phyloP scores from a whole-genome alignment of 805 yeast species.

The Trichomonascus vanleenenianus region DNA sequence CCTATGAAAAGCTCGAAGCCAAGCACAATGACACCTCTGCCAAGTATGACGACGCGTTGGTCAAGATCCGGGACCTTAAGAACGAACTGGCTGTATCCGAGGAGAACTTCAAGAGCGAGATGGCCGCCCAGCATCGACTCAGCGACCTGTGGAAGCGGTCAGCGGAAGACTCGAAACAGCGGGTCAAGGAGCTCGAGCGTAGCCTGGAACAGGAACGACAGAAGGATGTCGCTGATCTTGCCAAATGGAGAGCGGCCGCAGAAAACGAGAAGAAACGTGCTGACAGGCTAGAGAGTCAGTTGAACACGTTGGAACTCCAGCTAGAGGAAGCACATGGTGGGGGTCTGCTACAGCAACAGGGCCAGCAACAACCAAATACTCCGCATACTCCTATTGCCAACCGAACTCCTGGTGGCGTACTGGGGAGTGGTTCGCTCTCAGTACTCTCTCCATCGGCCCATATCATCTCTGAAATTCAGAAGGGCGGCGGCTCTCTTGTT shows the following conservation, averaged over 20 bases:
- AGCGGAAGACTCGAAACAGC: slow-evolving; percentile 41
- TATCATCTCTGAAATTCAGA: slow-evolving; percentile 38
- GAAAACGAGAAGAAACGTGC: slow-evolving; percentile 32
- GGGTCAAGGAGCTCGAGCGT: slow-evolving; percentile 48
- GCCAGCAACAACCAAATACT: slow-evolving; percentile 3
- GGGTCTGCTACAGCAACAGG: slow-evolving; percentile 12
- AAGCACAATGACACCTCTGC: slow-evolving; percentile 33
- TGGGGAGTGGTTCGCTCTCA: slow-evolving; percentile 15
- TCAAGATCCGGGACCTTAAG: slow-evolving; percentile 40
- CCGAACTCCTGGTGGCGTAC: slow-evolving; percentile 10
- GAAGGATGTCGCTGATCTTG: slow-evolving; percentile 32
- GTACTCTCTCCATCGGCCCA: slow-evolving; percentile 51
- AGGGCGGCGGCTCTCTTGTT: slow-evolving; percentile 53
- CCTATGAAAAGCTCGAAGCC: slow-evolving; percentile 20
- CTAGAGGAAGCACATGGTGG: slow-evolving; percentile 9
- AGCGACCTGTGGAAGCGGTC: slow-evolving; percentile 48
- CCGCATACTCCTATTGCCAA: slow-evolving; percentile 17
- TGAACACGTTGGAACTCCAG: slow-evolving; percentile 37
- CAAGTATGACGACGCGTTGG: slow-evolving; percentile 36
- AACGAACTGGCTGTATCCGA: slow-evolving; percentile 37
- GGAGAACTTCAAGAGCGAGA: slow-evolving; percentile 48
- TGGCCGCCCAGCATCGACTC: slow-evolving; percentile 53
- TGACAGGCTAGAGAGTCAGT: slow-evolving; percentile 31
- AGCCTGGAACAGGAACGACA: slow-evolving; percentile 36
- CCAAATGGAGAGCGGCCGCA: slow-evolving; percentile 31